Evolutionary conservation across 1,139 yeast species (phyloP), one percentile per base, ranked within the genome.

Genomic region (Saccharomyces uvarum): DNA sequence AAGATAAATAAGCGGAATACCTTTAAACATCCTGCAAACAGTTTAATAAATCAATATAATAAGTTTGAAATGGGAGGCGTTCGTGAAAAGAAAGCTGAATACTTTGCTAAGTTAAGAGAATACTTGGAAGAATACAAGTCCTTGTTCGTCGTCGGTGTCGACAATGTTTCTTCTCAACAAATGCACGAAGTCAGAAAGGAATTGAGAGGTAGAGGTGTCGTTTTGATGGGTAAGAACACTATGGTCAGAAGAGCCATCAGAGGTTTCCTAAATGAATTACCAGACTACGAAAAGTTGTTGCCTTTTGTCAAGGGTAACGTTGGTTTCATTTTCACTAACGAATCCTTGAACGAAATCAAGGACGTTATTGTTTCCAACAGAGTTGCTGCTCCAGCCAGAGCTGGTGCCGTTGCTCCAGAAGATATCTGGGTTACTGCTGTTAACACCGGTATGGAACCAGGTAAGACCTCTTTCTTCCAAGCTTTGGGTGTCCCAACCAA

Each of bases 371-470:
- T 86, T 69, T 76, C 88, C 72, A 93, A 95, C 89, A 93, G 86
- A 79, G 98, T 93, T 75, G 97, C 97, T 74, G 99, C 99, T 73
- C 99, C 99, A 78, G 99, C 99, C 73, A 91, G 91, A 82, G 95
- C 99, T 68, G 99, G 99, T 90, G 99, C 98, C 74, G 75, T 90
- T 75, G 97, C 99, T 73, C 99, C 98, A 77, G 85, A 77, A 76
- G 97, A 91, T 74, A 98, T 93, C 73, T 88, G 84, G 86, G 87
- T 93, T 70, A 95, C 96, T 77, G 98, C 98, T 71, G 96, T 96
- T 80, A 95, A 93, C 97, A 93, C 99, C 71, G 98, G 99, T 87
- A 91, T 95, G 97, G 99, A 93, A 82, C 99, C 99, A 78, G 98
- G 98, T 86, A 93, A 93, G 90, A 93, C 99, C 74, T 93, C 99